Base-by-base conservation (phyloP, 2,329 filamentous ascomycete species). In the Xenosphaeropsis pyriputrescens region DNA sequence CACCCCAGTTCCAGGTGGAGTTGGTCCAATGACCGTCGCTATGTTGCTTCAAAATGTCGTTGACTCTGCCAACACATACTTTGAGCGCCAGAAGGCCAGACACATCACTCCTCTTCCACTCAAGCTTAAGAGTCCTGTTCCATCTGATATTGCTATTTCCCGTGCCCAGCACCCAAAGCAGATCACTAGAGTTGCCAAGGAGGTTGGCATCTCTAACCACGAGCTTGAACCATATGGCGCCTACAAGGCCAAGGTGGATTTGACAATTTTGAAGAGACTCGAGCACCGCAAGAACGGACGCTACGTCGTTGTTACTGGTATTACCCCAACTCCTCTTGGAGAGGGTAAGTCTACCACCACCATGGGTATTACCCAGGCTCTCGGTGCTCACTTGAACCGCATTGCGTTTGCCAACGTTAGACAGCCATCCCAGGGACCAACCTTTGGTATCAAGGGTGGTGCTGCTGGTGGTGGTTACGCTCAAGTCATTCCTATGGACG, bases 401-500 rank as follows among this genome's bases (percentile, higher is more conserved):
- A 70, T 96, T 47, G 83, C 82, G 3, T 96, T 98, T 58, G 91
- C 91, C 60, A 96, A 98, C 57, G 91, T 98, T 36, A 78, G 91
- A 43, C 91, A 98, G 58, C 91, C 91, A 36, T 94, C 85, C 51
- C 91, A 96, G 64, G 91, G 91, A 4, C 91, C 91, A 39, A 98
- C 91, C 0, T 98, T 98, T 57, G 91, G 91, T 53, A 96, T 98
- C 70, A 98, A 98, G 70, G 91, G 91, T 45, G 91, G 91, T 52
- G 91, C 91, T 42, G 91, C 91, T 40, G 91, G 91, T 52, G 91
- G 91, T 58, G 91, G 91, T 30, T 98, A 96, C 73, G 94, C 85
- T 59, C 91, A 98, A 60, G 91, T 98, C 54, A 96, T 98, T 51
- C 91, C 91, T 41, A 98, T 98, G 91, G 91, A 98, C 52, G 91